Evolutionary conservation across 148 eudicot genomes (phyloP).

Genomic region (Hydrangea macrophylla): DNA sequence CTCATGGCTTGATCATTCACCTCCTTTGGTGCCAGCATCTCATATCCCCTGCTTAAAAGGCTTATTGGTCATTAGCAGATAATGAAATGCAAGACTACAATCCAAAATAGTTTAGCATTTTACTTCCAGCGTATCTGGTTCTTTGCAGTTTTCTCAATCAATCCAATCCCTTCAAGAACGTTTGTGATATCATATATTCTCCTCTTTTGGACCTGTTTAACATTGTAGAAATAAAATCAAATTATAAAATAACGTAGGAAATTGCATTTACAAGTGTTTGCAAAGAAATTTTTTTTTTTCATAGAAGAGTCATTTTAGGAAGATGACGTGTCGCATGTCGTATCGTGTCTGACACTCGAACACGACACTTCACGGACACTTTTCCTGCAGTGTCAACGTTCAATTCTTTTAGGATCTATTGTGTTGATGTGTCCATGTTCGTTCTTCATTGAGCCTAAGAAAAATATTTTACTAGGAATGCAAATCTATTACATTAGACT

Average conservation of each 20-base stretch:
- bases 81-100: background rate
- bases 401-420: too few relatives aligned
- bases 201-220: conserved; percentile 48
- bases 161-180: conserved; percentile 51
- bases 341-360: too few relatives aligned
- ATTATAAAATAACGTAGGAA: background rate
- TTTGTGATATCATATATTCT: conserved; percentile 55
- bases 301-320: too few relatives aligned
- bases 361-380: too few relatives aligned
- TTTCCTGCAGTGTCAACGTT: too few relatives aligned
- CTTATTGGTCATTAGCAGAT: background rate
- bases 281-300: too few relatives aligned
- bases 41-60: conserved; percentile 28
- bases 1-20: conserved; percentile 11
- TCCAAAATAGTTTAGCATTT: background rate
- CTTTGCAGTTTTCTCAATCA: conserved; percentile 42
- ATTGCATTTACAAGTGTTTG: too few relatives aligned
- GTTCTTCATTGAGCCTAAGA: too few relatives aligned
- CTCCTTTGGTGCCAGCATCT: conserved; percentile 12
- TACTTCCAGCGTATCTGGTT: conserved; percentile 50
- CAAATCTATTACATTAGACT: background rate
- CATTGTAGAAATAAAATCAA: background rate
- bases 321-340: too few relatives aligned
- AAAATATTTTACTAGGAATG: background rate
- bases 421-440: too few relatives aligned